Evolutionary conservation across 305 asterid species (phyloP).

Genomic region (Fraxinus dipetala): DNA sequence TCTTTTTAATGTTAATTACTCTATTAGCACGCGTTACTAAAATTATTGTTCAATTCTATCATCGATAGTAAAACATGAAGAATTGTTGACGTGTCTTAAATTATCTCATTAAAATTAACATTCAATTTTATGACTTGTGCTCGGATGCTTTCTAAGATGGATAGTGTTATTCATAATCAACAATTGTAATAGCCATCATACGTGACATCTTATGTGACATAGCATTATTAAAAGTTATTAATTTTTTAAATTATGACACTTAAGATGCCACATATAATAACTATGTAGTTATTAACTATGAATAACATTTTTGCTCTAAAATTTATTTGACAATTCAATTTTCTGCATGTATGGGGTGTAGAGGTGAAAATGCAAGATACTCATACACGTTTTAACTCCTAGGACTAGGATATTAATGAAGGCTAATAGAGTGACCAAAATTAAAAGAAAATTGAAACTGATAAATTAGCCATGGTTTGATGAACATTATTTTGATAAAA

Average conservation of each 20-base stretch:
- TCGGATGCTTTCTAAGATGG: too few relatives aligned
- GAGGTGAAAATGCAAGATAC: not conserved
- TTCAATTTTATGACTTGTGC: not conserved
- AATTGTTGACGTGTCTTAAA: not conserved
- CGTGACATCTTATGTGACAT: too few relatives aligned
- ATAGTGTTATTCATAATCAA: not conserved
- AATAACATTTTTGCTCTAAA: not conserved
- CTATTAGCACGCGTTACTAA: not conserved
- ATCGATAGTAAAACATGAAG: not conserved
- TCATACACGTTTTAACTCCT: not conserved
- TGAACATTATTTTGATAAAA: too few relatives aligned
- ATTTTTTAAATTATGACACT: not conserved
- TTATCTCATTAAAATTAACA: not conserved
- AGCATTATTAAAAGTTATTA: too few relatives aligned
- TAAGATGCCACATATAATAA: not conserved
- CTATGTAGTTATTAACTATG: too few relatives aligned
- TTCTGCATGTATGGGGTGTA: not conserved
- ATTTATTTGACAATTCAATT: not conserved
- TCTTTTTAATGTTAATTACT: not conserved
- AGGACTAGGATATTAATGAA: not conserved
- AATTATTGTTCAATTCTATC: not conserved
- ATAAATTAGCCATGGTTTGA: too few relatives aligned
- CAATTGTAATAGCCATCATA: not conserved
- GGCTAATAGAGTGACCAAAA: not conserved
- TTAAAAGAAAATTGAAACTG: not conserved